These are phyloP conservation scores for Streptanthus diversifolius DNA, from an alignment of 345 rosid species.

Conservation along the genomic window DNA sequence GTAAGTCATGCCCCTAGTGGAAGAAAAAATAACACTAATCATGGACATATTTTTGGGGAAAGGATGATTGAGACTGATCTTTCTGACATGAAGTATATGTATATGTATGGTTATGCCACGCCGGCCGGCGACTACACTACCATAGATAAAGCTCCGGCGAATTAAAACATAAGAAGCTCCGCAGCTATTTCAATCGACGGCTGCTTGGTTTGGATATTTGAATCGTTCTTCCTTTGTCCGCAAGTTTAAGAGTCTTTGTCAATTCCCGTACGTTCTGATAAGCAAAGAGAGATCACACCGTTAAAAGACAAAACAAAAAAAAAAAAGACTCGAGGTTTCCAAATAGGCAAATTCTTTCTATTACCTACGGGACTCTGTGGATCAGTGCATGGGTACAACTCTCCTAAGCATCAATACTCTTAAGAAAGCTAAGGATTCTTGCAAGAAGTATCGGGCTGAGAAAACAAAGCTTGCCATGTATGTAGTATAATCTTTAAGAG, in stretches of 20 bases:
- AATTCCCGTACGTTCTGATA: conserved; percentile 31
- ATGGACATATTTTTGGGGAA: conserved; percentile 10
- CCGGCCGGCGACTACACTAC: conserved; percentile 19
- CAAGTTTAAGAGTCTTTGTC: conserved; percentile 30
- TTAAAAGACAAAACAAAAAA: background rate
- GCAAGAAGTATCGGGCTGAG: background rate
- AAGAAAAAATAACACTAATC: conserved; percentile 25
- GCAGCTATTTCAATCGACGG: conserved; percentile 24
- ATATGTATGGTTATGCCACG: conserved; percentile 15
- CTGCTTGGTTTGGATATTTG: conserved; percentile 18
- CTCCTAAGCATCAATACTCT: background rate
- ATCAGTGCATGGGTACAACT: background rate
- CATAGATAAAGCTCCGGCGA: conserved; percentile 9
- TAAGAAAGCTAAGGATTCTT: background rate
- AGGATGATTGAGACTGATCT: background rate
- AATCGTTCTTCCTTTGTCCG: conserved; percentile 15
- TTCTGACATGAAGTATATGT: conserved; percentile 22
- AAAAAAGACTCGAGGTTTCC: background rate
- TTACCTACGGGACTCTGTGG: background rate
- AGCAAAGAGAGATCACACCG: background rate
- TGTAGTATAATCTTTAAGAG: too few relatives aligned
- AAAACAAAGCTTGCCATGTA: background rate
- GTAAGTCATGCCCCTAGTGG: conserved; percentile 26
- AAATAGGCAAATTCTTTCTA: background rate
- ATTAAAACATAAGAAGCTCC: background rate